Base-by-base conservation (phyloP, 768 basidiomycete genomes). In the Xerocomellus intermedius region DNA sequence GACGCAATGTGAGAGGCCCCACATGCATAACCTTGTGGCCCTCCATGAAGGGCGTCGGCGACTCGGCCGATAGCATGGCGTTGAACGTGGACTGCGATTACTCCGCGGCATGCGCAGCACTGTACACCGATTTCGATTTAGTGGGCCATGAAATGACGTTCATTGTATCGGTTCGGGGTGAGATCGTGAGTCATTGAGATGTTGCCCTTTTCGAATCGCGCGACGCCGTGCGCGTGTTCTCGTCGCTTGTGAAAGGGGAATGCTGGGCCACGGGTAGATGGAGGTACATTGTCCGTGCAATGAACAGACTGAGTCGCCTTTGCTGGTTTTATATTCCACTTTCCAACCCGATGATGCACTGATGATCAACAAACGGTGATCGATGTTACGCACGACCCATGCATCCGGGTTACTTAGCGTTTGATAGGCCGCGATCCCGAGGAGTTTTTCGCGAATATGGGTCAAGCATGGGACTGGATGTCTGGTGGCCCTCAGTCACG, bases 21-120 rank as follows among this genome's bases (percentile, higher is more conserved):
- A 28, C 28, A 28, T 28, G 28, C 28, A 8, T 28, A 28, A 19
- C 21, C 28, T 7, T 4, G n/a, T n/a, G 8, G 9, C 14, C n/a
- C 52, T 24, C 48, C 42, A 19, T 19, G 41, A 33, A 41, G 22
- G 32, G 35, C 37, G 43, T 44, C 36, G 10, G 21, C 39, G 28
- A 10, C 10, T 30, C 30, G 30, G 48, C 39, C 16, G 38, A 55
- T 48, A 43, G 24, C 42, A 53, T 13, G 42, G 6, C 8, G 22
- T 6, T n/a, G 92, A 94, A 95, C 73, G 88, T 87, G 12, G 90
- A 92, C 54, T 94, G 92, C 73, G 95, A 96, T 73, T 95, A 94
- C 73, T 94, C 91, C 8, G 89, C 93, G 2, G 94, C 94, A 1
- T 95, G 94, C 68, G 80, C 94, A 39, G 81, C 82, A 12, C 74